Evolutionary conservation across 2,329 filamentous ascomycete genomes (phyloP).

Genomic region (Calonectria honghensis): DNA sequence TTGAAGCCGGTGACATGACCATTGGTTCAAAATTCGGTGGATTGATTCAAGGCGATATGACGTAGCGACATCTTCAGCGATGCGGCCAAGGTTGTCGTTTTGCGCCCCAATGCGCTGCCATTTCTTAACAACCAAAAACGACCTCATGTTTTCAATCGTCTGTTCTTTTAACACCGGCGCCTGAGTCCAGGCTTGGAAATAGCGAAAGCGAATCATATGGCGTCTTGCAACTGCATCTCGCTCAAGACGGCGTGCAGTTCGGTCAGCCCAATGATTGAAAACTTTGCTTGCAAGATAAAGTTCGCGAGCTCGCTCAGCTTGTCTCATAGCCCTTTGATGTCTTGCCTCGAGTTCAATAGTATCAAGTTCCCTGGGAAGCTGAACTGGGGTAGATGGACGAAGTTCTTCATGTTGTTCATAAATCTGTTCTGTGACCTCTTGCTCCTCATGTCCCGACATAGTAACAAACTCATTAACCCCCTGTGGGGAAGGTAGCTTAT

Average conservation of each 20-base stretch:
- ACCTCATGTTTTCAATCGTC: constrained; percentile 56
- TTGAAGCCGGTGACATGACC: constrained; percentile 54
- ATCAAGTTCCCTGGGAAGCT: constrained; percentile 26
- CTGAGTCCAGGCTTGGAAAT: constrained; percentile 61
- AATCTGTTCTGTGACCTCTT: constrained; percentile 6
- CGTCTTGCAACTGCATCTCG: constrained; percentile 80
- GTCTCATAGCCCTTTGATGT: constrained; percentile 60
- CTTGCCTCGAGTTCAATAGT: constrained; percentile 41
- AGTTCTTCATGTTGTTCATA: neutral
- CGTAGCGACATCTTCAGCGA: constrained; percentile 51
- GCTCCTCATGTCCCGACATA: neutral
- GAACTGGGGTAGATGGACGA: constrained; percentile 17
- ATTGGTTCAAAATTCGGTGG: constrained; percentile 51
- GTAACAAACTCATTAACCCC: neutral
- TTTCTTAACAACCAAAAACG: constrained; percentile 58
- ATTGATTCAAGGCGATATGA: constrained; percentile 49
- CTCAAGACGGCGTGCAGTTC: constrained; percentile 78
- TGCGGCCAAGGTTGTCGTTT: constrained; percentile 54
- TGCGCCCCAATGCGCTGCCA: constrained; percentile 57
- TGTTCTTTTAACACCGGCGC: constrained; percentile 57
- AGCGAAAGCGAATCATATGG: constrained; percentile 79
- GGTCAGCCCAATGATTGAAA: constrained; percentile 76
- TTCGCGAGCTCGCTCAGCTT: constrained; percentile 78
- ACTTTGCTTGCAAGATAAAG: constrained; percentile 72
- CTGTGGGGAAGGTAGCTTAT: neutral